Conservation (phyloP, 371 early-diverging fungal species). For the Mucor saturninus region DNA sequence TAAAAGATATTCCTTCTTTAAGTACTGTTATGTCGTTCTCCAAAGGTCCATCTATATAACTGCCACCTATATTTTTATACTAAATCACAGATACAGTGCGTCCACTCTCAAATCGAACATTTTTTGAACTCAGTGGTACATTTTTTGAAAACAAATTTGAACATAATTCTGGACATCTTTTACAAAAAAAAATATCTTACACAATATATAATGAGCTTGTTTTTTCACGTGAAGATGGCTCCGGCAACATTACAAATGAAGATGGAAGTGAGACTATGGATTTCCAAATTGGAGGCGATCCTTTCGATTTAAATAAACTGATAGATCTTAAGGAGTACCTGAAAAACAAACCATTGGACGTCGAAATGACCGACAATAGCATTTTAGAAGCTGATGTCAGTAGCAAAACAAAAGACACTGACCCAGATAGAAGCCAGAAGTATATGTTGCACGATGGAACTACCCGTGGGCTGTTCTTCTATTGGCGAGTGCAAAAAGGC, state of each 20-base stretch:
- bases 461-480: neutral
- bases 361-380: neutral
- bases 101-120: no score
- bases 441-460: neutral
- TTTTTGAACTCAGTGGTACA: no score
- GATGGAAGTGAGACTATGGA: neutral
- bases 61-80: no score
- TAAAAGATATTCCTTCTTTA: no score
- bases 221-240: no score
- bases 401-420: neutral
- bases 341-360: neutral
- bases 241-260: neutral
- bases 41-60: no score
- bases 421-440: neutral
- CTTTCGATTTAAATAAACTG: neutral
- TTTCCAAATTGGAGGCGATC: neutral
- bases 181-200: no score
- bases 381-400: neutral
- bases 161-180: no score
- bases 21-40: no score
- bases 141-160: no score
- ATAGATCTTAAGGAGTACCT: conserved; percentile 1
- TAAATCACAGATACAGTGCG: no score
- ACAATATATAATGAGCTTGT: no score
- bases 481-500: neutral